Percentiles rank a stretch among this genome's conserved stretches.
phyloP scores from a whole-genome alignment of 176 grass and related monocot species.

The Aechmea fasciata region DNA sequence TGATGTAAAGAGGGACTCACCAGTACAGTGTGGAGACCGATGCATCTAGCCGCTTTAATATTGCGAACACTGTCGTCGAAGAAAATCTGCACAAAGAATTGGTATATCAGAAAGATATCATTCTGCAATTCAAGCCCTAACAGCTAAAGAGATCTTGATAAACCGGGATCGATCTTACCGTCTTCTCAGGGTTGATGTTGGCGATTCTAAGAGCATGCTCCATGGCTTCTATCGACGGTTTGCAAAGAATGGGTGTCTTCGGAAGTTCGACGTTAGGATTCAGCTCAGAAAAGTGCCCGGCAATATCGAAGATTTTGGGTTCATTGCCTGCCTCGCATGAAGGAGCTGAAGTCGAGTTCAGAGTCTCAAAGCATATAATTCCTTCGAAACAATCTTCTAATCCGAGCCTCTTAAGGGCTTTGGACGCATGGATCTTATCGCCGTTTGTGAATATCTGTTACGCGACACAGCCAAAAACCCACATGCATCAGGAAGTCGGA shows the following conservation, averaged over 20 bases:
- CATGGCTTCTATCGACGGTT: constrained; percentile 69
- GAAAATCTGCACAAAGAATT: constrained; percentile 47
- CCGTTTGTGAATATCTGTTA: constrained; percentile 80
- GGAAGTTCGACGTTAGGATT: constrained; percentile 43
- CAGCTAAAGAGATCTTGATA: background rate
- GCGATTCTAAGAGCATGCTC: constrained; percentile 55
- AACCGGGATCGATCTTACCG: constrained; percentile 35
- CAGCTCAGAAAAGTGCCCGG: constrained; percentile 42
- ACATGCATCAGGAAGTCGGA: background rate
- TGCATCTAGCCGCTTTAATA: constrained; percentile 62
- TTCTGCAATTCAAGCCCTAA: background rate
- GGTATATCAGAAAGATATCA: background rate
- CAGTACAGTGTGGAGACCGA: constrained; percentile 57
- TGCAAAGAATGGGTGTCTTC: constrained; percentile 63
- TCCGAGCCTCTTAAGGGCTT: constrained; percentile 64
- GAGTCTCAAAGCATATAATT: constrained; percentile 78
- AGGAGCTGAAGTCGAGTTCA: constrained; percentile 34
- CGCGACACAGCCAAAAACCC: background rate
- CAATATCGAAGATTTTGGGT: constrained; percentile 56
- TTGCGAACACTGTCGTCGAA: constrained; percentile 78
- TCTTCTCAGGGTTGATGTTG: constrained; percentile 52
- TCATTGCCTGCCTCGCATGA: background rate
- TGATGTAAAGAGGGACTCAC: constrained; percentile 13
- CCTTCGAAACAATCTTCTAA: constrained; percentile 82
- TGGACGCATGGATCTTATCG: constrained; percentile 55